Evolutionary conservation across 441 rosid species (phyloP).

Genomic region (Eutrema salsugineum): DNA sequence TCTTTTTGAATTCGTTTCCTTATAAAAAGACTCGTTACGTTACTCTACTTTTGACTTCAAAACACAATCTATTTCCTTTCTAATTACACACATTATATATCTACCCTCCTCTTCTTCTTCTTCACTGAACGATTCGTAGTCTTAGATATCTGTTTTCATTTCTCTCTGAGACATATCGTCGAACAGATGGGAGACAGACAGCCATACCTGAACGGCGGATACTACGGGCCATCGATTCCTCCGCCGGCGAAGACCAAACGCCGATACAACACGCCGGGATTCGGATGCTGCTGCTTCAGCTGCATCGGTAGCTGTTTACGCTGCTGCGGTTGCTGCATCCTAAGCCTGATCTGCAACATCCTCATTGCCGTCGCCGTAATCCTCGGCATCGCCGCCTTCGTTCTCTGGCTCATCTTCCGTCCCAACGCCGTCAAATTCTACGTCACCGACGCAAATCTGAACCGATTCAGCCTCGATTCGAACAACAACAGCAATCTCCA

Average conservation of each 20-base stretch:
- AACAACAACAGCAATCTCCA: constrained; percentile 39
- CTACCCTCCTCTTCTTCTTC: neutral
- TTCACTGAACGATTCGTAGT: neutral
- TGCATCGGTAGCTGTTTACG: constrained; percentile 26
- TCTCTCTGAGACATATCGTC: constrained; percentile 22
- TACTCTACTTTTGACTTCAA: neutral
- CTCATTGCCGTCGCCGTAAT: constrained; percentile 36
- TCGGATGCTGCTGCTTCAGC: constrained; percentile 42
- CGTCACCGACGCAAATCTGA: constrained; percentile 49
- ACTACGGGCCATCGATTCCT: constrained; percentile 61
- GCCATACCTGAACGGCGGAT: constrained; percentile 48
- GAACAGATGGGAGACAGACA: constrained; percentile 27
- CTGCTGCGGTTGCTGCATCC: constrained; percentile 51
- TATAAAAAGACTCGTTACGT: neutral
- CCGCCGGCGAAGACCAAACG: constrained; percentile 37
- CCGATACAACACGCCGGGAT: constrained; percentile 39
- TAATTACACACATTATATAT: neutral
- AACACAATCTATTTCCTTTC: neutral
- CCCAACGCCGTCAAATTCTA: constrained; percentile 66
- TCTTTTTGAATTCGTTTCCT: constrained; percentile 16
- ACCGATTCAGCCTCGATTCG: constrained; percentile 36
- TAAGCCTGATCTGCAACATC: constrained; percentile 43
- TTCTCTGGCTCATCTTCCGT: constrained; percentile 75
- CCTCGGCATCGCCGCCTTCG: constrained; percentile 38
- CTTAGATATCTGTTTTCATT: neutral